Base-by-base conservation (phyloP, 306 rosid genomes). In the Ormosia semicastrata region DNA sequence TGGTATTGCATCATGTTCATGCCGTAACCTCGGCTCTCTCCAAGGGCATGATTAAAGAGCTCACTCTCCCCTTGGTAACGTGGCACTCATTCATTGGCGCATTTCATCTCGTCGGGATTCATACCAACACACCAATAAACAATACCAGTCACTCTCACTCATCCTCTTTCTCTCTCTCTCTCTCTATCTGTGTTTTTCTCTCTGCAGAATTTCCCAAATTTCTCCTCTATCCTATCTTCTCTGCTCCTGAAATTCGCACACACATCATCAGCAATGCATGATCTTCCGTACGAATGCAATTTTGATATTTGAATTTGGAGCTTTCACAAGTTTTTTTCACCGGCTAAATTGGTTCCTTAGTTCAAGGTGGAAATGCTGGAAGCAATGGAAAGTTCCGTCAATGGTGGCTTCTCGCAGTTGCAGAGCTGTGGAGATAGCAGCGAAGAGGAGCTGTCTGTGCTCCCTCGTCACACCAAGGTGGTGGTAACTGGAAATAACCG, bases 401-500 rank as follows among this genome's bases (percentile, higher is more conserved):
- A 92, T 81, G 98, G 97, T 72, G 97, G 91, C 1, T 92, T 92
- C 91, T 81, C 99, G 0, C 96, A 95, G 36, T 90, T 95, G 62
- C 99, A 93, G 91, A 93, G 90, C 89, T 91, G 89, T 65, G 98
- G 99, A 1, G 99, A 95, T 49, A 95, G 98, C 14, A 95, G 99
- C 36, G 99, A 95, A 43, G 99, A 95, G 78, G 99, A 95, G 90
- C 94, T 95, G 0, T 92, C 99, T 0, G 98, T 95, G 67, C 94
- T 95, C 15, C 99, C 99, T 73, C 98, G 97, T 62, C 99, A 95
- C 71, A 95, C 99, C 18, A 95, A 95, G 75, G 99, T 95, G 24
- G 98, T 95, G n/a, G 99, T 95, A 0, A 95, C 98, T 3, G 99
- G 99, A 49, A 95, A 95, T 43, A 95, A 95, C 88, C 87, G 99